These are phyloP conservation scores for Peronospora belbahrii DNA, from an alignment of 352 stramenopile genomes.

Conservation along the genomic window DNA sequence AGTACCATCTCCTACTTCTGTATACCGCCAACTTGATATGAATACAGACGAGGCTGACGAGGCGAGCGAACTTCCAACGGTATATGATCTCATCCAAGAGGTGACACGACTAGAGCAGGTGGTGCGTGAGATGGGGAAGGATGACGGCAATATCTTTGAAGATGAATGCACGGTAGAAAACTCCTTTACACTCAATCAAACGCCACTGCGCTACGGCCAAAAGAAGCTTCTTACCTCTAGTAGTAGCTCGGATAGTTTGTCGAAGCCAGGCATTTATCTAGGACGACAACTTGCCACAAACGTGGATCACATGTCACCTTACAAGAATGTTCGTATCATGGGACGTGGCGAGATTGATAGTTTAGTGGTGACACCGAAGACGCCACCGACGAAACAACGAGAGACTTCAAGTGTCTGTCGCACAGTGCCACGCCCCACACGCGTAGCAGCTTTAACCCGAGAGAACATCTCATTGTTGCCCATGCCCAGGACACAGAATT, in stretches of 20 bases:
- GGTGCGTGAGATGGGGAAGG: conserved; percentile 35
- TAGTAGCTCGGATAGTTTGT: conserved; percentile 20
- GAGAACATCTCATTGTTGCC: conserved; percentile 77
- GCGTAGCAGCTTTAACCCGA: conserved; percentile 61
- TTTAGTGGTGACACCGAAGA: conserved; percentile 22
- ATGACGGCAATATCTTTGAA: conserved; percentile 26
- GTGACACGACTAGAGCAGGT: conserved; percentile 38
- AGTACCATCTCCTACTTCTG: conserved; percentile 8
- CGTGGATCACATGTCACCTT: conserved; percentile 23
- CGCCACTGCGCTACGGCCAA: conserved; percentile 17
- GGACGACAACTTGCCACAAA: conserved; percentile 21
- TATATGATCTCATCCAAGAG: conserved; percentile 48
- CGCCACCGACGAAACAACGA: conserved; percentile 21
- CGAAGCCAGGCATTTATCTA: conserved; percentile 21
- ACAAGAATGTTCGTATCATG: conserved; percentile 20
- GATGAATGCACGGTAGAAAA: conserved; percentile 23
- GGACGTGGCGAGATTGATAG: conserved; percentile 13
- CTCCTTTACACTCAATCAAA: conserved; percentile 15
- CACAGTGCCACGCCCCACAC: conserved; percentile 29
- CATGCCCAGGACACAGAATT: conserved; percentile 34
- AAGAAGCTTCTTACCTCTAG: conserved; percentile 10
- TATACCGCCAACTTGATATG: conserved; percentile 25
- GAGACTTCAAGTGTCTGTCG: conserved; percentile 12
- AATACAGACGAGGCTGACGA: conserved; percentile 18
- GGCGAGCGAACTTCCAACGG: conserved; percentile 30